Base-by-base conservation (phyloP, 1,284 basidiomycete genomes). In the Leccinum fallax region DNA sequence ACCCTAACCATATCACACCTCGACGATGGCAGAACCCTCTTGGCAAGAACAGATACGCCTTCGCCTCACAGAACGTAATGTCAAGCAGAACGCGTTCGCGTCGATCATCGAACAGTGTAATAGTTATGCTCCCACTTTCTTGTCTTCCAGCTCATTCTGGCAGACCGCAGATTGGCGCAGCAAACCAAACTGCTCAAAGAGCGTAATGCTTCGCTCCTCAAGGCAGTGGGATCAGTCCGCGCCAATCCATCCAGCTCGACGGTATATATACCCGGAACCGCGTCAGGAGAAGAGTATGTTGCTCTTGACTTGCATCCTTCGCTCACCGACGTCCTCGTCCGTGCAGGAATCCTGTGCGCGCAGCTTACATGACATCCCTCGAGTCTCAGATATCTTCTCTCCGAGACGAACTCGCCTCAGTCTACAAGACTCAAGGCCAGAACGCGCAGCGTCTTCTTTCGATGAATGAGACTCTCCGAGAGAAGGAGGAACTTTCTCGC, bases 381-480 rank as follows among this genome's bases (percentile, higher is more conserved):
- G 95, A 98, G 76, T 89, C 90, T 3, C 95, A 98, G 74, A 93
- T 98, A 73, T 92, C 93, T 3, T 87, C 92, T 6, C 81, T 97
- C 53, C 88, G 95, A 28, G 91, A 94, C 69, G 97, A 98, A 75
- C 82, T 98, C 49, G 92, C 95, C 3, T 92, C 90, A 6, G 88
- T 97, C 2, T 99, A 99, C 83, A 97, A 97, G 76, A 94, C 94
- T 0, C 96, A 98, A 73, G 93, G 93, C 1, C 94, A 97, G 77
- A 97, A 97, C 75, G 94, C 95, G 1, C 96, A 98, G 74, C 85
- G 94, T 46, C 82, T 97, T 13, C 83, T 99, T 15, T 85, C 92
- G 7, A 93, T 98, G 89, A 97, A 94, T 65, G 97, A 99, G 76
- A 92, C 93, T 0, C 81, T 98, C 8, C 87, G 95, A 53, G 95